phyloP scores from a whole-genome alignment of 148 eudicot genomes.

The Vaccinium corymbosum region DNA sequence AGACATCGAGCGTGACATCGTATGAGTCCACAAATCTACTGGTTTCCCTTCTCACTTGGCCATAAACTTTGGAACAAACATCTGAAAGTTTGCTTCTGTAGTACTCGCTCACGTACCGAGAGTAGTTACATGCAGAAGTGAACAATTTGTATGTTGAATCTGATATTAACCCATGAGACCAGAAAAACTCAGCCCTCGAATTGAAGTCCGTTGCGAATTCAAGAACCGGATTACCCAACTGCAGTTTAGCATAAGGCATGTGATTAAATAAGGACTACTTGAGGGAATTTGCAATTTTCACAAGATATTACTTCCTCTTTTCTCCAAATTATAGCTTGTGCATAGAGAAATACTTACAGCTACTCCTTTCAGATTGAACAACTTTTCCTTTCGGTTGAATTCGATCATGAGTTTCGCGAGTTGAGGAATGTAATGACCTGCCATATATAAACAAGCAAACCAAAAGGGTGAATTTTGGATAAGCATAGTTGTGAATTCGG shows the following conservation, averaged over 20 bases:
- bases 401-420: conserved; percentile 77
- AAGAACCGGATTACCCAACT: conserved; percentile 83
- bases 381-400: conserved; percentile 52
- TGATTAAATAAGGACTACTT: not conserved
- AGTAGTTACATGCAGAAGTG: conserved; percentile 81
- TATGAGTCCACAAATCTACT: conserved; percentile 90
- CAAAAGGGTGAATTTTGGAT: not conserved
- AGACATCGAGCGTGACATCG: conserved; percentile 95
- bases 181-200: conserved; percentile 92
- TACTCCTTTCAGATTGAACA: conserved; percentile 88
- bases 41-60: conserved; percentile 74
- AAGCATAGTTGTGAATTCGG: not conserved
- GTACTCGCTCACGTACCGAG: conserved; percentile 79
- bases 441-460: not conserved
- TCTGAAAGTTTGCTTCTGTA: conserved; percentile 73
- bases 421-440: conserved; percentile 97
- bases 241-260: not conserved
- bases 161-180: conserved; percentile 98
- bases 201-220: conserved; percentile 87
- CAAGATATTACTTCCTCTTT: not conserved
- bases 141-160: conserved; percentile 81
- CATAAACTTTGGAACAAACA: conserved; percentile 67
- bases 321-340: not conserved
- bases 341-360: conserved; percentile 52
- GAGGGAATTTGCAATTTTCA: not conserved